phyloP scores from a whole-genome alignment of 306 rosid genomes.

The Ceratonia siliqua region DNA sequence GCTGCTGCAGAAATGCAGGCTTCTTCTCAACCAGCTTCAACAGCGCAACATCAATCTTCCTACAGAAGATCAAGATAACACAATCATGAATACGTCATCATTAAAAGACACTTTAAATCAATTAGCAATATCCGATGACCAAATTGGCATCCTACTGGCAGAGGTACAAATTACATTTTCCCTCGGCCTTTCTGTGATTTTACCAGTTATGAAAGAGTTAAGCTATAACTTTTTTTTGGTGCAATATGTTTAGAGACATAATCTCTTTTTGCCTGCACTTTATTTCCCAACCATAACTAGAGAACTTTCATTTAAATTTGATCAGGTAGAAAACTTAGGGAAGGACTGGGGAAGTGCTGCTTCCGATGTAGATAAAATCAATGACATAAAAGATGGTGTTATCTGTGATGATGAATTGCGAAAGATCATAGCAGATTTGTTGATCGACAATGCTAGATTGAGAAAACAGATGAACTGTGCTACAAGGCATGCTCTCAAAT shows the following conservation, averaged over 20 bases:
- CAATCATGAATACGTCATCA: conserved; percentile 47
- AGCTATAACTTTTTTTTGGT: neutral
- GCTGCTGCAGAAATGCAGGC: conserved; percentile 59
- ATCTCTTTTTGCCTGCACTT: conserved; percentile 7
- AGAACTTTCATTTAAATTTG: conserved; percentile 29
- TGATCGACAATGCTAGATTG: conserved; percentile 72
- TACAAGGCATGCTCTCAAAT: conserved; percentile 48
- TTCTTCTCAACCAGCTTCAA: conserved; percentile 65
- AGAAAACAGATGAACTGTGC: conserved; percentile 76
- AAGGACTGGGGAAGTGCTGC: conserved; percentile 44
- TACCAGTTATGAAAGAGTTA: conserved; percentile 7
- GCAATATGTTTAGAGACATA: neutral
- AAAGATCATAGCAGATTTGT: conserved; percentile 62
- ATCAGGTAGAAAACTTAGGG: conserved; percentile 66
- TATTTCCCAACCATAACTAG: neutral
- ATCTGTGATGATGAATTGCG: conserved; percentile 60
- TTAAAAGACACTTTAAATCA: conserved; percentile 50
- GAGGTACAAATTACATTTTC: conserved; percentile 57
- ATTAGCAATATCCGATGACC: conserved; percentile 67
- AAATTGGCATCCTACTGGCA: conserved; percentile 55
- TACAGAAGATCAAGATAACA: conserved; percentile 37
- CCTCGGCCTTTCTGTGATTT: neutral
- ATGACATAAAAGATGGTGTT: conserved; percentile 38
- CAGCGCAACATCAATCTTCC: conserved; percentile 61
- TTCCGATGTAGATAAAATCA: conserved; percentile 44